phyloP scores from a whole-genome alignment of 2,329 filamentous ascomycete genomes.

The Stylonectria norvegica region DNA sequence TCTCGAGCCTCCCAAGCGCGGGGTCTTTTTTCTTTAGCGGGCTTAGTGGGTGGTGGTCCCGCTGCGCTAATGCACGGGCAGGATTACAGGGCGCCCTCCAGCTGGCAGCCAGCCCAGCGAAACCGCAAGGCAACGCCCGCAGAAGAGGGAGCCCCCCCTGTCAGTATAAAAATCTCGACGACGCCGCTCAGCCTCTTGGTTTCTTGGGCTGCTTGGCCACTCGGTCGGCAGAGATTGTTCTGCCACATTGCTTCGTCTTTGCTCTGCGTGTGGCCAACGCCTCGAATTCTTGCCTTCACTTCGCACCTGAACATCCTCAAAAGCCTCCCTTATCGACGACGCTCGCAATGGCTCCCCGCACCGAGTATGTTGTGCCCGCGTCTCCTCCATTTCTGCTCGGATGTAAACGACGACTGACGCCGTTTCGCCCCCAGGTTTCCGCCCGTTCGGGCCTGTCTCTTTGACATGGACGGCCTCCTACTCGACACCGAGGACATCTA shows the following conservation, averaged over 20 bases:
- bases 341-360: slow-evolving; percentile 40
- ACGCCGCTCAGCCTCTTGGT: slow-evolving; percentile 6
- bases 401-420: slow-evolving; percentile 10
- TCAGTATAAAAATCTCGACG: slow-evolving; percentile 12
- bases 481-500: slow-evolving; percentile 92
- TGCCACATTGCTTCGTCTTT: slow-evolving; percentile 1
- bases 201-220: slow-evolving; percentile 3
- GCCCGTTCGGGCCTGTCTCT: slow-evolving; percentile 83
- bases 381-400: not conserved
- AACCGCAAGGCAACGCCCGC: too few relatives aligned
- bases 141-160: slow-evolving; percentile 3
- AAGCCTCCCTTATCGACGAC: not conserved
- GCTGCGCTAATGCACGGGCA: too few relatives aligned
- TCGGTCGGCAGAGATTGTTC: slow-evolving; percentile 4
- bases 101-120: too few relatives aligned
- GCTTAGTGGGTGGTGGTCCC: not conserved
- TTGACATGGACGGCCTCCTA: slow-evolving; percentile 97
- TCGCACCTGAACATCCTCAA: not conserved
- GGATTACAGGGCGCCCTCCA: too few relatives aligned
- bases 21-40: not conserved
- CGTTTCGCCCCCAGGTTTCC: slow-evolving; percentile 57
- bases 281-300: slow-evolving; percentile 3
- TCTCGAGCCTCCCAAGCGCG: not conserved
- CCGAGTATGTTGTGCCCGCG: slow-evolving; percentile 38
- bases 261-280: not conserved